Conservation (phyloP, 2,329 filamentous ascomycete species). For the Neopestalotiopsis clavispora region DNA sequence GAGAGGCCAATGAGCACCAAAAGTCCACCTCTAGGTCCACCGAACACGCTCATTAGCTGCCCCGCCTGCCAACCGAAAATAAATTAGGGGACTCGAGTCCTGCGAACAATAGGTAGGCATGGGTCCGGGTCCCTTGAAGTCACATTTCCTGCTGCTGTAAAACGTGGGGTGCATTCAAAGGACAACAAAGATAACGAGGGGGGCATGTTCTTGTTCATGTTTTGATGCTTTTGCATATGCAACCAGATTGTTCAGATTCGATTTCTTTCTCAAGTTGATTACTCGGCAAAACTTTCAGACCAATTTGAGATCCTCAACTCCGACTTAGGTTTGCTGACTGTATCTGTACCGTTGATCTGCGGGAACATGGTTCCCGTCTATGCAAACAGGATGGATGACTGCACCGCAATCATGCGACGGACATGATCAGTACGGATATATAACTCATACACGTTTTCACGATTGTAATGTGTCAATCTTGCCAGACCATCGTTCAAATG, state of each 20-base stretch:
- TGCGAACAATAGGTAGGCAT: not conserved
- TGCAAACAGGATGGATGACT: not conserved
- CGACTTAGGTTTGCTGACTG: not conserved
- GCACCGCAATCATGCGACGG: not conserved
- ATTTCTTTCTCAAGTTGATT: not conserved
- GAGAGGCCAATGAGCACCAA: not conserved
- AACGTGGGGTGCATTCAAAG: not conserved
- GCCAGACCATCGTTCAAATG: slow-evolving; percentile 23
- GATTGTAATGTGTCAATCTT: slow-evolving; percentile 22
- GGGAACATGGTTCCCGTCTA: not conserved
- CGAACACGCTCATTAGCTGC: not conserved
- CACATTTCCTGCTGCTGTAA: not conserved
- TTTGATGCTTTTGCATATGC: not conserved
- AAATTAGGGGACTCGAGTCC: not conserved
- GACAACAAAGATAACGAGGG: not conserved
- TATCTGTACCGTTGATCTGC: not conserved
- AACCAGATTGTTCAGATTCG: not conserved
- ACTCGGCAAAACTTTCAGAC: not conserved
- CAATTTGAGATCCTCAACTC: not conserved
- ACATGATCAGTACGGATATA: not conserved
- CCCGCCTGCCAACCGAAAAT: slow-evolving; percentile 2
- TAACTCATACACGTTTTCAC: not conserved
- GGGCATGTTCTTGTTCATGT: too few relatives aligned
- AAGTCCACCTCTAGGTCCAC: not conserved
- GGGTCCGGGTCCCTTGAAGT: not conserved